Evolutionary conservation across 495 filamentous ascomycete species (phyloP).

Genomic region (Geoglossum glabrum): DNA sequence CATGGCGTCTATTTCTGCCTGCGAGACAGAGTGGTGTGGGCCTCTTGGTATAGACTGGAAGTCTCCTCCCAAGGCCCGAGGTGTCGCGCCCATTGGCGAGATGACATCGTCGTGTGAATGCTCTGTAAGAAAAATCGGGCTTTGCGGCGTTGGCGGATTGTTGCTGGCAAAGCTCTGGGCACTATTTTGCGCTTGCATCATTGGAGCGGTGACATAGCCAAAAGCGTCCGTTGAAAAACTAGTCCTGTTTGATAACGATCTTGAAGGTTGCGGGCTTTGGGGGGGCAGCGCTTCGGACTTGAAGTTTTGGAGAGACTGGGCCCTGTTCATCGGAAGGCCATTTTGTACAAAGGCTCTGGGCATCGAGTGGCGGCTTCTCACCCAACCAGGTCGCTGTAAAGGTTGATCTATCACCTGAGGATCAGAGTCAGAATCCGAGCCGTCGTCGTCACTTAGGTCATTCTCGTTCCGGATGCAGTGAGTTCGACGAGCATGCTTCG

Average conservation of each 20-base stretch:
- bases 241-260: background rate
- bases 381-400: background rate
- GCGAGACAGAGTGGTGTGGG: background rate
- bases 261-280: background rate
- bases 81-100: background rate
- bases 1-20: background rate
- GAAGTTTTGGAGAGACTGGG: background rate
- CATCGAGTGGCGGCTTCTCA: background rate
- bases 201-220: background rate
- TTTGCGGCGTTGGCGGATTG: background rate
- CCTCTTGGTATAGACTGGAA: background rate
- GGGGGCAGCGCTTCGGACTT: background rate
- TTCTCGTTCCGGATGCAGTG: conserved; percentile 37
- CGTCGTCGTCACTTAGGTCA: conserved; percentile 9
- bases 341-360: background rate
- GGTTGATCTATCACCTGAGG: background rate
- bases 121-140: background rate
- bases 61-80: background rate
- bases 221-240: background rate
- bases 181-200: background rate
- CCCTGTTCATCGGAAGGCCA: background rate
- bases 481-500: conserved; percentile 55
- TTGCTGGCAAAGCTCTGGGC: conserved; percentile 1
- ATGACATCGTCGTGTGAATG: background rate
- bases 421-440: conserved; percentile 12